Evolutionary conservation across 257 asterid species (phyloP).

Genomic region (Mitragyna speciosa): DNA sequence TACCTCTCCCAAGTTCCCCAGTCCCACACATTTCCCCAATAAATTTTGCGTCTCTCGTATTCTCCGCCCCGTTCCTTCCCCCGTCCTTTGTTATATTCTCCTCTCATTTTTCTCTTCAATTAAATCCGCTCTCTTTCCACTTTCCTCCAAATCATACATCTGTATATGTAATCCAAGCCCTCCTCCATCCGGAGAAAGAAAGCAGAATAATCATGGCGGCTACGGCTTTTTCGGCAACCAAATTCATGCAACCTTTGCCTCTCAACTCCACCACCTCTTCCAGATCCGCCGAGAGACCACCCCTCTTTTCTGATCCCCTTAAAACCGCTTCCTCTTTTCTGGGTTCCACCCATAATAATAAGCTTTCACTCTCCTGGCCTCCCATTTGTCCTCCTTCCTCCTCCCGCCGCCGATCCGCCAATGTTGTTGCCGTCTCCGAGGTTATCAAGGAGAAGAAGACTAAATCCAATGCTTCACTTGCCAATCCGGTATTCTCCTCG

Average conservation of each 20-base stretch:
- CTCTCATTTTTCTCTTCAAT: constrained; percentile 6
- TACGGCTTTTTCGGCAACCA: constrained; percentile 52
- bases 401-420: constrained; percentile 46
- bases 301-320: constrained; percentile 34
- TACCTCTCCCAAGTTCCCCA: constrained; percentile 11
- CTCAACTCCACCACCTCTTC: constrained; percentile 31
- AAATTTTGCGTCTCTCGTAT: constrained; percentile 30
- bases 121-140: background rate
- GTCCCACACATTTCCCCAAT: constrained; percentile 51
- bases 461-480: constrained; percentile 39
- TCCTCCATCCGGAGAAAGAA: no score
- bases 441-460: constrained; percentile 72
- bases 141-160: background rate
- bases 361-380: constrained; percentile 22
- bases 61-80: constrained; percentile 47
- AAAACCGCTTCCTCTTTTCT: constrained; percentile 35
- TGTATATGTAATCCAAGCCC: background rate
- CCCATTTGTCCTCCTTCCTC: constrained; percentile 26
- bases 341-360: constrained; percentile 39
- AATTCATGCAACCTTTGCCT: constrained; percentile 49
- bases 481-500: constrained; percentile 48
- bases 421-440: constrained; percentile 68
- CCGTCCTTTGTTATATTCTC: background rate
- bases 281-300: constrained; percentile 63
- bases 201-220: constrained; percentile 37